Percentiles rank a stretch among this genome's conserved stretches.
Evolutionary conservation across 2,329 filamentous ascomycete species (phyloP).

Genomic region (Malbranchea cinnamomea): DNA sequence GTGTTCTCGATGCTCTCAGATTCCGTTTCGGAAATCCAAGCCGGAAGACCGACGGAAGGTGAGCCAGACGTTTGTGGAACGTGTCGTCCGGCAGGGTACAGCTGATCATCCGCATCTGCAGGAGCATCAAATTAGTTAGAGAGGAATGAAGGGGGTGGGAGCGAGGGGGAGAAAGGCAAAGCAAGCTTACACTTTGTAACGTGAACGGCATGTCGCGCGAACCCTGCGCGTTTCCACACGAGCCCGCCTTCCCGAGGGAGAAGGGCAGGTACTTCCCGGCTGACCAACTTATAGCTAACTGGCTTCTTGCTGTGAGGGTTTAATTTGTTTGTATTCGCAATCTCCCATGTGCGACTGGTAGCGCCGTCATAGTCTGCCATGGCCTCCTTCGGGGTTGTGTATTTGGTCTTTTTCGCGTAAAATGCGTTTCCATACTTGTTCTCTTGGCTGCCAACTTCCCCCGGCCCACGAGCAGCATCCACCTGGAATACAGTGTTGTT

Average conservation of each 20-base stretch:
- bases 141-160: slow-evolving; percentile 2
- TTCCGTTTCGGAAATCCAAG: slow-evolving; percentile 55
- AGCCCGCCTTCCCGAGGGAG: slow-evolving; percentile 67
- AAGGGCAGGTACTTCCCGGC: slow-evolving; percentile 62
- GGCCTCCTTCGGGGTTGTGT: slow-evolving; percentile 52
- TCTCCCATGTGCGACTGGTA: slow-evolving; percentile 78
- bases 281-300: slow-evolving; percentile 76
- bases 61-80: slow-evolving; percentile 78
- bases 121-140: slow-evolving; percentile 6
- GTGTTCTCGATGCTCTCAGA: slow-evolving; percentile 61
- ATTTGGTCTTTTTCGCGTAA: slow-evolving; percentile 68
- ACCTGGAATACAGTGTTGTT: slow-evolving; percentile 75
- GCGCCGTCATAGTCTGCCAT: slow-evolving; percentile 68
- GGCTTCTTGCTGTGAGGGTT: slow-evolving; percentile 79
- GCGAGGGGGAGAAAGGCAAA: slow-evolving; percentile 4
- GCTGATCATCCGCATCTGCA: slow-evolving; percentile 60
- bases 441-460: slow-evolving; percentile 61
- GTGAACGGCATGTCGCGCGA: slow-evolving; percentile 73
- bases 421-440: slow-evolving; percentile 89
- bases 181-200: slow-evolving; percentile 65
- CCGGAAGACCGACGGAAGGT: slow-evolving; percentile 54
- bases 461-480: slow-evolving; percentile 56
- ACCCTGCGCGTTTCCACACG: slow-evolving; percentile 81
- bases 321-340: slow-evolving; percentile 68
- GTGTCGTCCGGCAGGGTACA: slow-evolving; percentile 75